Evolutionary conservation across 1,284 basidiomycete species (phyloP), one percentile per base, ranked within the genome.

Genomic region (Kalmanozyma brasiliensis): DNA sequence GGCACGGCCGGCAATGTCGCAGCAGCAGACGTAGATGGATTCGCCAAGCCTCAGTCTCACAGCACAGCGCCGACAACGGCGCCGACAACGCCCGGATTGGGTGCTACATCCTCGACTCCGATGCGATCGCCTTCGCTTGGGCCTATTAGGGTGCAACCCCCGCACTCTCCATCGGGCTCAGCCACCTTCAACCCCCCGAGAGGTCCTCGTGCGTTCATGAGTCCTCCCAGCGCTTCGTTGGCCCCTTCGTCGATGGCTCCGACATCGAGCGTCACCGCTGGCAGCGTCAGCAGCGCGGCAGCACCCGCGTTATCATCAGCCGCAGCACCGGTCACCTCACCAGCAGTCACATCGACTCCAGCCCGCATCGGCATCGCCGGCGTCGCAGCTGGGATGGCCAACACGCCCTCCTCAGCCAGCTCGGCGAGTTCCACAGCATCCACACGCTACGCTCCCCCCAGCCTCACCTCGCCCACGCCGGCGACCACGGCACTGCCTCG

Each of bases 161-260:
- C 61, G 11, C 45, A 52, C 29, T 64, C 66, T 4, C 66, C 61
- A 3, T 69, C 66, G 19, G 32, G 41, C 7, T 49, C 47, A 8
- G 24, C 40, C 26, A 38, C 30, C 8, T 69, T 69, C 56, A 69
- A 69, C 24, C 66, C 66, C 29, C 66, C 66, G 4, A 69, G 53
- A 36, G 66, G 56, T 17, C 66, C 66, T 19, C 56, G 66, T 11
- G 66, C 66, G 1, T 69, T 69, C 34, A 64, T 69, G 61, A 64
- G 52, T 33, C 47, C 61, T 8, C 52, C 60, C 8, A 41, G 55
- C 3, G 19, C 13, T 16, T 43, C 29, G 8, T 26, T 52, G 23
- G 43, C 64, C 22, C 40, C 53, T 8, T 40, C 55, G 30, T 36
- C 34, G 8, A 23, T 34, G 33, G 35, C 30, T 29, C 34, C 56